Percentiles rank a stretch among this genome's conserved stretches.
Conservation (phyloP, 202 grass and related monocot genomes). For the Eragrostis tef region DNA sequence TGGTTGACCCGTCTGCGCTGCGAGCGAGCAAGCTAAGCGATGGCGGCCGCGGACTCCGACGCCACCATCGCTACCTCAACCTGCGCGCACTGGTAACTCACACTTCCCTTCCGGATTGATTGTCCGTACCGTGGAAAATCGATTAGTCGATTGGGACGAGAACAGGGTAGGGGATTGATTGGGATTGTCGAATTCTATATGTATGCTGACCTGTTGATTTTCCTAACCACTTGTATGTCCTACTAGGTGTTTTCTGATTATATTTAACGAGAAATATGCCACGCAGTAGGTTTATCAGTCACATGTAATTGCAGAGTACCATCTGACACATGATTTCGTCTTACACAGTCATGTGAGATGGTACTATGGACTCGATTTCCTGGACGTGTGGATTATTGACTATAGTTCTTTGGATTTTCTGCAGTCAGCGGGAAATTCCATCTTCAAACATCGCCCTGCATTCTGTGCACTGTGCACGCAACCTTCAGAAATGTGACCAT, state of each 20-base stretch:
- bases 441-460: constrained; percentile 64
- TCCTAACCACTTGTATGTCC: background rate
- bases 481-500: constrained; percentile 68
- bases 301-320: background rate
- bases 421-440: constrained; percentile 61
- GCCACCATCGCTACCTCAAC: constrained; percentile 43
- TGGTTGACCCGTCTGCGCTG: background rate
- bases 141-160: background rate
- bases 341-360: background rate
- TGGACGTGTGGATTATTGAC: background rate
- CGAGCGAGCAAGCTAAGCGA: background rate
- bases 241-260: constrained; percentile 5
- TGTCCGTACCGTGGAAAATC: background rate
- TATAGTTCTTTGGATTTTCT: constrained; percentile 1
- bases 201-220: background rate
- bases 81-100: constrained; percentile 70
- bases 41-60: constrained; percentile 38
- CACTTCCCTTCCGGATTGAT: too few relatives aligned
- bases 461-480: constrained; percentile 64
- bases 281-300: constrained; percentile 21
- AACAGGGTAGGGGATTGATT: background rate
- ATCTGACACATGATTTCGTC: background rate
- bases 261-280: background rate
- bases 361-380: background rate
- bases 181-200: background rate